A percentile compares a stretch with the other conserved stretches of the same genome.
These are phyloP conservation scores for Lipomyces starkeyi DNA, from an alignment of 805 yeast genomes.

Conservation along the genomic window DNA sequence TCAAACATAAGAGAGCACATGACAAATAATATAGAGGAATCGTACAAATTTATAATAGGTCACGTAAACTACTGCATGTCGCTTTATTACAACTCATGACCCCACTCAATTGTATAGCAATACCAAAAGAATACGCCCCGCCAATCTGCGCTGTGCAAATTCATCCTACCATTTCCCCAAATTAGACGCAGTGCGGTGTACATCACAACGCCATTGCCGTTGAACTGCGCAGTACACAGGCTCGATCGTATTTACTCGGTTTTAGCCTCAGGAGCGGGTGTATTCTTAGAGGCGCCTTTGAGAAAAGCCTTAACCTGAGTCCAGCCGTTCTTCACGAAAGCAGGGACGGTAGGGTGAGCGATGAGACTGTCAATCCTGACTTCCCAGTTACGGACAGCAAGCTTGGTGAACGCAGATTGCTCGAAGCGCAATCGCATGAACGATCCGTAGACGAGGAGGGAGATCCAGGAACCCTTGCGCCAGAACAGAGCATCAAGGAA, in stretches of 20 bases:
- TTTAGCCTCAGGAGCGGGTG: constrained; percentile 30
- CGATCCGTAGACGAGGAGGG: constrained; percentile 54
- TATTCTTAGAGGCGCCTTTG: constrained; percentile 17
- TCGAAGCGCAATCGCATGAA: constrained; percentile 82
- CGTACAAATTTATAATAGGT: neutral
- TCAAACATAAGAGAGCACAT: neutral
- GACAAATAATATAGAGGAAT: neutral
- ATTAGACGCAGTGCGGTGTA: too few relatives aligned
- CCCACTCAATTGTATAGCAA: neutral
- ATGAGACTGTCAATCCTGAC: constrained; percentile 66
- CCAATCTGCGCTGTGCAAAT: neutral
- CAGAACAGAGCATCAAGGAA: constrained; percentile 59
- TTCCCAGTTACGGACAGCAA: constrained; percentile 70
- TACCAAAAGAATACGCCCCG: neutral
- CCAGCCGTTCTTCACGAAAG: constrained; percentile 58
- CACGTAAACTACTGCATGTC: neutral
- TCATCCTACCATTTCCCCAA: neutral
- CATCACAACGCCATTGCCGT: too few relatives aligned
- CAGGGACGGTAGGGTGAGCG: constrained; percentile 61
- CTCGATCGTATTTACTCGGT: constrained; percentile 22
- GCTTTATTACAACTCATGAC: neutral
- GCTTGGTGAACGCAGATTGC: constrained; percentile 72
- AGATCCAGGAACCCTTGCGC: constrained; percentile 65
- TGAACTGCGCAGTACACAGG: neutral
- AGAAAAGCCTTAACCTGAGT: constrained; percentile 50